A percentile compares a stretch with the other conserved stretches of the same genome.
These are phyloP conservation scores for Solidago caesia DNA, from an alignment of 129 eudicot genomes.

Conservation along the genomic window DNA sequence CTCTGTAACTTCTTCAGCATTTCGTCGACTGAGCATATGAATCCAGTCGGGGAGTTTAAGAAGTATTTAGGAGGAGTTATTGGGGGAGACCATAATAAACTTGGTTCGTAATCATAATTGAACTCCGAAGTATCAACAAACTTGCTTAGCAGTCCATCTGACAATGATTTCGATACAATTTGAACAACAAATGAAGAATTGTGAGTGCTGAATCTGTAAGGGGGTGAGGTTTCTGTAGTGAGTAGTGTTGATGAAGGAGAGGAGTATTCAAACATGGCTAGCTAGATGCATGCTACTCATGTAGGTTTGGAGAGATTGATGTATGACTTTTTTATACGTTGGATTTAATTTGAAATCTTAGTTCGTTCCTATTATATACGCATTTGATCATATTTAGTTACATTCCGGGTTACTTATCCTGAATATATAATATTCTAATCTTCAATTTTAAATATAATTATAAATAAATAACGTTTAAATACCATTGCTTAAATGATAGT, in stretches of 20 bases:
- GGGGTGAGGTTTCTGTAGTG: constrained; percentile 17
- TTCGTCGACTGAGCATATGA: constrained; percentile 33
- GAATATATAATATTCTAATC: no score
- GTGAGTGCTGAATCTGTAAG: constrained; percentile 19
- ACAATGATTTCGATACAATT: constrained; percentile 47
- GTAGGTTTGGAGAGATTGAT: not conserved
- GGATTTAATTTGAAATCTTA: no score
- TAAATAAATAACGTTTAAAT: no score
- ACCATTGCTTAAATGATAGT: no score
- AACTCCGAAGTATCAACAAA: constrained; percentile 52
- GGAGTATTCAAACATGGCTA: constrained; percentile 36
- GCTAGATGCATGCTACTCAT: constrained; percentile 11
- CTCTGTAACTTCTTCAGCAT: constrained; percentile 29
- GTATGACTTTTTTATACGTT: not conserved
- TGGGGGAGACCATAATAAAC: constrained; percentile 65
- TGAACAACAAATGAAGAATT: constrained; percentile 33
- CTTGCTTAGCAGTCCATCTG: constrained; percentile 56
- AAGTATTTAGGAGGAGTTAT: constrained; percentile 39
- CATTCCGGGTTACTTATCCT: no score
- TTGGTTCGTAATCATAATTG: constrained; percentile 43
- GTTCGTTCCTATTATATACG: no score
- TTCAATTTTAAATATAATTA: no score
- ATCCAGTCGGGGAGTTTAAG: constrained; percentile 37
- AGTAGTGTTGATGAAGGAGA: constrained; percentile 24
- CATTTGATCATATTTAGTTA: no score